These are phyloP conservation scores for Xylaria hypoxylon DNA, from an alignment of 2,329 filamentous ascomycete species.

Conservation along the genomic window DNA sequence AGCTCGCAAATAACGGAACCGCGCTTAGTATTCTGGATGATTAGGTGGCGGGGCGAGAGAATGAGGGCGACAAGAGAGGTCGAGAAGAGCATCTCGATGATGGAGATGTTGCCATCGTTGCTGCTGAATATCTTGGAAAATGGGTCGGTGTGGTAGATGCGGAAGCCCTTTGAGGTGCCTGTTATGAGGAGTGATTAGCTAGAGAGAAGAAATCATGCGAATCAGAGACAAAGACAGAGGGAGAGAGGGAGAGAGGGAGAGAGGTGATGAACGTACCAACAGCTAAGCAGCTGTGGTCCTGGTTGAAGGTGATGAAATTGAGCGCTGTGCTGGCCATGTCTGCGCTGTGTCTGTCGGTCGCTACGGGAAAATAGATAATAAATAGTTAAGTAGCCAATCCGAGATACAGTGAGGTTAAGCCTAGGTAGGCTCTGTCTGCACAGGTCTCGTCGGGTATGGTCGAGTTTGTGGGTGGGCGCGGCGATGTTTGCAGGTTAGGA, in stretches of 20 bases:
- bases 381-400: background rate
- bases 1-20: constrained; percentile 95
- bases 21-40: constrained; percentile 95
- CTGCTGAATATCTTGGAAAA: constrained; percentile 96
- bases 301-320: constrained; percentile 99
- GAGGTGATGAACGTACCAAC: constrained; percentile 73
- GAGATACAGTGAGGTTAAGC: background rate
- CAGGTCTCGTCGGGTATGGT: background rate
- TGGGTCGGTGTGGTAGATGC: constrained; percentile 95
- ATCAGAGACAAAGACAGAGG: background rate
- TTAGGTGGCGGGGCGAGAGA: constrained; percentile 87
- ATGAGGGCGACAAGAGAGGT: constrained; percentile 96
- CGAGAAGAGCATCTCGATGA: constrained; percentile 98
- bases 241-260: background rate
- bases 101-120: constrained; percentile 92
- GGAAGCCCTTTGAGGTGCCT: constrained; percentile 94
- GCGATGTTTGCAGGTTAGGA: background rate
- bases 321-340: constrained; percentile 77
- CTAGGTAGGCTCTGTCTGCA: no score
- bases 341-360: constrained; percentile 7
- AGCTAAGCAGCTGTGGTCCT: constrained; percentile 97
- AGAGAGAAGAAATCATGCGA: background rate
- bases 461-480: background rate
- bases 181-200: constrained; percentile 12
- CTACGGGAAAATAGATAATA: constrained; percentile 4